Percentiles rank a stretch among this genome's conserved stretches.
These are phyloP conservation scores for Dioszegia hungarica DNA, from an alignment of 768 basidiomycete species.

Conservation along the genomic window DNA sequence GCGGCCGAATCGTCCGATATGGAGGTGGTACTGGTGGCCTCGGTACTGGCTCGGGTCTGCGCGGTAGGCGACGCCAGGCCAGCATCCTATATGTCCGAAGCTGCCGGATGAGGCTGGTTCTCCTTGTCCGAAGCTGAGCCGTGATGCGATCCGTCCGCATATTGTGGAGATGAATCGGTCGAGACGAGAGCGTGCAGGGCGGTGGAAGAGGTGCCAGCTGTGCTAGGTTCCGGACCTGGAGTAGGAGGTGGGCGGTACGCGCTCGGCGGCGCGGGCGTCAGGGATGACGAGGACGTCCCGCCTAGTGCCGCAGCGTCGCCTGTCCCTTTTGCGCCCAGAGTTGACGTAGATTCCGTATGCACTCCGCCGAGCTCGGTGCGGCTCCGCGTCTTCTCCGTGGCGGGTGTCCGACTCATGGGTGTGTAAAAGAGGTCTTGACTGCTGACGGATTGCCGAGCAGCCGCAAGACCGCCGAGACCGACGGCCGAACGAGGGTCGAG, in stretches of 20 bases:
- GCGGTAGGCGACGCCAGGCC: neutral
- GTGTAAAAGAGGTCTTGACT: slow-evolving; percentile 14
- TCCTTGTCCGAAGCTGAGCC: neutral
- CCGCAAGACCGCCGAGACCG: neutral
- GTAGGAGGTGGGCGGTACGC: neutral
- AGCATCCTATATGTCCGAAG: too few species aligned
- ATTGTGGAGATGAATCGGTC: too few species aligned
- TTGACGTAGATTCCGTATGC: neutral
- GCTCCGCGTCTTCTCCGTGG: neutral
- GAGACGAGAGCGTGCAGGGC: neutral
- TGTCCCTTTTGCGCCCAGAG: neutral
- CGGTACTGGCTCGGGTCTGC: neutral
- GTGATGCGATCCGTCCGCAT: neutral
- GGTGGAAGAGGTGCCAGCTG: neutral
- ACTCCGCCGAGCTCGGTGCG: neutral
- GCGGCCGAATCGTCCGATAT: slow-evolving; percentile 2
- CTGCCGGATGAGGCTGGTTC: neutral
- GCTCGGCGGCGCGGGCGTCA: neutral
- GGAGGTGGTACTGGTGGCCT: neutral
- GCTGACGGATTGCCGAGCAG: slow-evolving; percentile 1
- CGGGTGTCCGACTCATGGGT: neutral
- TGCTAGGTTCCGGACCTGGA: neutral
- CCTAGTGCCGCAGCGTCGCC: neutral
- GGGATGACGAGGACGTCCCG: neutral
- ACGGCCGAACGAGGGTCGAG: neutral